A percentile compares a stretch with the other conserved stretches of the same genome.
Evolutionary conservation across 129 eudicot species (phyloP).

Genomic region (Arctium lappa): DNA sequence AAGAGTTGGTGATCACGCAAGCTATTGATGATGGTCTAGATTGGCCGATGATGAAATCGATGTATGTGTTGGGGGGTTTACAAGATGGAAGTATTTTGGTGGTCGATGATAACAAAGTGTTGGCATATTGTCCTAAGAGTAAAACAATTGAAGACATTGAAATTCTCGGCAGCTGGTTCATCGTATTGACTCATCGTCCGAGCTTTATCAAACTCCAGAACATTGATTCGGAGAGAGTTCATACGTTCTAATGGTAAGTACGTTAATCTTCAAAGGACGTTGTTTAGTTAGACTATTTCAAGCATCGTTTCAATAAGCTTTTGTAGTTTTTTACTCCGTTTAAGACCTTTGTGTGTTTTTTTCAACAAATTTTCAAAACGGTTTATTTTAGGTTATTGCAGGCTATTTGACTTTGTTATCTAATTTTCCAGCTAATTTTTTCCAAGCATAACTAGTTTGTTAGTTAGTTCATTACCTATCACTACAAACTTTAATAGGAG

Average conservation of each 20-base stretch:
- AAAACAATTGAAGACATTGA: neutral
- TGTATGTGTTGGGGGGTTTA: neutral
- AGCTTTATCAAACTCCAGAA: slow-evolving; percentile 13
- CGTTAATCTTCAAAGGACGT: too few relatives aligned
- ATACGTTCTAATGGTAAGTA: slow-evolving; percentile 1
- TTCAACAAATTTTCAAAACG: too few relatives aligned
- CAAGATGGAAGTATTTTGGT: slow-evolving; percentile 32
- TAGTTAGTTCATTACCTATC: neutral
- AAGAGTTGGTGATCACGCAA: slow-evolving; percentile 33
- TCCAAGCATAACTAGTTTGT: neutral
- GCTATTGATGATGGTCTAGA: neutral
- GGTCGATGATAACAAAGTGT: neutral
- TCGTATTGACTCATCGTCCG: neutral
- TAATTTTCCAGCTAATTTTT: too few relatives aligned
- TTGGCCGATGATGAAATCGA: neutral
- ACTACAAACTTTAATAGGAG: neutral
- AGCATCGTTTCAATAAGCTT: too few relatives aligned
- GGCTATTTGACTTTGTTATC: too few relatives aligned
- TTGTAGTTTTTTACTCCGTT: too few relatives aligned
- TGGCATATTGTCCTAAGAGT: slow-evolving; percentile 2
- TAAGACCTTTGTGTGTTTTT: too few relatives aligned
- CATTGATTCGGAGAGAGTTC: slow-evolving; percentile 3
- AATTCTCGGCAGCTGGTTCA: neutral
- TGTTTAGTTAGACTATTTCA: too few relatives aligned
- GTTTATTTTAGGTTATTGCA: too few relatives aligned